phyloP scores from a whole-genome alignment of 1,284 basidiomycete species.

The Gymnopus androsaceus region DNA sequence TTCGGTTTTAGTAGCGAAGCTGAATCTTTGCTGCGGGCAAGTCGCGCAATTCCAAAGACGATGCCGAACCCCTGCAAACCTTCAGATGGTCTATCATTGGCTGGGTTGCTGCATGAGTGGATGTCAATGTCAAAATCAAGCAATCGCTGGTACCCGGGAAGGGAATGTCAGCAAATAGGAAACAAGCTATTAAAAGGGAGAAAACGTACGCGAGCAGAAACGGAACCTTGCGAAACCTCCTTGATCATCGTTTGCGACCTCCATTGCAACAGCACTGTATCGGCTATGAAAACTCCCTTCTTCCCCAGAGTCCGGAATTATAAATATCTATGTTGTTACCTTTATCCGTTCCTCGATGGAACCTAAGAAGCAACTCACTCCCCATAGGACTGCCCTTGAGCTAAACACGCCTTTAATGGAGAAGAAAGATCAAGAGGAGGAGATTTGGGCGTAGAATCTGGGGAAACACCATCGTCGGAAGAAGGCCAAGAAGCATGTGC shows the following conservation, averaged over 20 bases:
- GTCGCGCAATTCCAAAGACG: too few relatives aligned
- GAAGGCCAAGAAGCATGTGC: constrained; percentile 59
- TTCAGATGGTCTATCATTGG: too few relatives aligned
- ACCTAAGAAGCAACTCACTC: too few relatives aligned
- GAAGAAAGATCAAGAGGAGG: too few relatives aligned
- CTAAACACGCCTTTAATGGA: neutral
- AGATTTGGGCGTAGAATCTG: neutral
- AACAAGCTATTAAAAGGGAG: neutral
- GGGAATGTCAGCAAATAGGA: neutral
- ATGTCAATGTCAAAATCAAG: too few relatives aligned
- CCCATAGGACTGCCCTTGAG: constrained; percentile 3
- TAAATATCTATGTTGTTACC: neutral
- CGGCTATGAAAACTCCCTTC: constrained; percentile 2
- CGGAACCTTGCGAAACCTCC: constrained; percentile 2
- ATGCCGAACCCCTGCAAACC: too few relatives aligned
- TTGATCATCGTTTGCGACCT: neutral
- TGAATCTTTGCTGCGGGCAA: too few relatives aligned
- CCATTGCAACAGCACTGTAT: neutral
- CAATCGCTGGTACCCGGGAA: too few relatives aligned
- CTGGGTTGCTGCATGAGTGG: too few relatives aligned
- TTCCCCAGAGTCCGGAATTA: neutral
- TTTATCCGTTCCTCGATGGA: neutral
- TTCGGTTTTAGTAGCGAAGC: too few relatives aligned
- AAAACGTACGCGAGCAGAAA: constrained; percentile 2
- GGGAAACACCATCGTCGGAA: constrained; percentile 41